Base-by-base conservation (phyloP, 768 basidiomycete genomes). In the Agrocybe chaxingu region DNA sequence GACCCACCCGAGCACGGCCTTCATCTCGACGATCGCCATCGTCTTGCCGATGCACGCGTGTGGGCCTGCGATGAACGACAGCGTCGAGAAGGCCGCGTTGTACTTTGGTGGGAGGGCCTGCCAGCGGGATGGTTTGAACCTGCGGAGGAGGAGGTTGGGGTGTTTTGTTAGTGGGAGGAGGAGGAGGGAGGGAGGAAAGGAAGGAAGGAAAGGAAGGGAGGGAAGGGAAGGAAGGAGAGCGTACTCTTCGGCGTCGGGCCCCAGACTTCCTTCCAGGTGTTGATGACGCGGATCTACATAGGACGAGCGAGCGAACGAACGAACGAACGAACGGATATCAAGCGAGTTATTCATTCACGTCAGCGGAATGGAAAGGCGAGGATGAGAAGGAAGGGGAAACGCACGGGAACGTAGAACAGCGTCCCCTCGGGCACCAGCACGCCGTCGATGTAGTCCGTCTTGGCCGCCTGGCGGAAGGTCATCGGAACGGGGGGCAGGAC, bases 241-340 rank as follows among this genome's bases (percentile, higher is more conserved):
- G 30, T 60, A 76, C 73, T 74, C 72, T 55, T 77, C 75, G 2
- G 77, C 77, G 50, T 81, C 75, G 70, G 69, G 10, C 78, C 78
- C 78, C 77, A 81, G 8, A 76, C 53, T 9, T 64, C 69, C 46
- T 72, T 73, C 69, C 72, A 76, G 1, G 76, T 78, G 53, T 81
- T 81, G 39, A 78, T 63, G 4, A 72, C 73, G 33, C 75, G 72
- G 45, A 79, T 78, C 77, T 30, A 57, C 16, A 16, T 16, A 16
- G 16, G 16, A 16, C 1, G 50, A 13, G 40, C 43, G 31, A 37
- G 36, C 13, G 5, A 16, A 3, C 36, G 36, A 11, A 16, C 36
- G 36, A 37, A 11, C 11, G 11, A 37, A 37, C 6, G 24, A 32
- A 9, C 19, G 43, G 38, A 1, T 9, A 35, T 51, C 29, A 24